These are phyloP conservation scores for Backusella macrospora DNA, from an alignment of 192 early-diverging fungal species.

Conservation along the genomic window DNA sequence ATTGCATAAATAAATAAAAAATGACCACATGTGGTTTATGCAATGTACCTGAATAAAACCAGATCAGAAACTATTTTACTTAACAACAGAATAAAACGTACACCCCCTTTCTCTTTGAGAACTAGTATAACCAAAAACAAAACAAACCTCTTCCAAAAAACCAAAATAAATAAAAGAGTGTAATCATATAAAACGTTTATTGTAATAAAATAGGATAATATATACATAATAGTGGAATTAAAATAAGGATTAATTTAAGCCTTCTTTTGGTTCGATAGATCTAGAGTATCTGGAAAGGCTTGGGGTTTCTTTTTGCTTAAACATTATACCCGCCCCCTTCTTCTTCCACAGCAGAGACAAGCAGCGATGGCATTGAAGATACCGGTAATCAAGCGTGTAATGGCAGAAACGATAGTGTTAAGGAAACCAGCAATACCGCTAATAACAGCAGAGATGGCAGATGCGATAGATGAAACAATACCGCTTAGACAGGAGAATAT, in stretches of 20 bases:
- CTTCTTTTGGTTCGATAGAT: background rate
- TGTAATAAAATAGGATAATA: background rate
- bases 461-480: conserved; percentile 30
- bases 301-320: background rate
- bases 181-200: too few relatives aligned
- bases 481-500: conserved; percentile 26
- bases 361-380: conserved; percentile 32
- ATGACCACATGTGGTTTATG: too few relatives aligned
- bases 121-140: too few relatives aligned
- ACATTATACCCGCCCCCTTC: background rate
- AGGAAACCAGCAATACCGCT: conserved; percentile 32
- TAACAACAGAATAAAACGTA: too few relatives aligned
- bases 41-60: too few relatives aligned
- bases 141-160: too few relatives aligned
- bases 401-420: conserved; percentile 25
- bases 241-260: background rate
- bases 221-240: conserved; percentile 5
- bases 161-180: too few relatives aligned
- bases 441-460: conserved; percentile 26
- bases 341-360: conserved; percentile 13
- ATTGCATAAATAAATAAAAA: too few relatives aligned
- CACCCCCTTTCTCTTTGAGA: too few relatives aligned
- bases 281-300: background rate
- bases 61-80: too few relatives aligned
- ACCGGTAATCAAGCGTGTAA: conserved; percentile 31